These are phyloP conservation scores for Ganoderma lucidum DNA, from an alignment of 1,284 basidiomycete species.

Conservation along the genomic window DNA sequence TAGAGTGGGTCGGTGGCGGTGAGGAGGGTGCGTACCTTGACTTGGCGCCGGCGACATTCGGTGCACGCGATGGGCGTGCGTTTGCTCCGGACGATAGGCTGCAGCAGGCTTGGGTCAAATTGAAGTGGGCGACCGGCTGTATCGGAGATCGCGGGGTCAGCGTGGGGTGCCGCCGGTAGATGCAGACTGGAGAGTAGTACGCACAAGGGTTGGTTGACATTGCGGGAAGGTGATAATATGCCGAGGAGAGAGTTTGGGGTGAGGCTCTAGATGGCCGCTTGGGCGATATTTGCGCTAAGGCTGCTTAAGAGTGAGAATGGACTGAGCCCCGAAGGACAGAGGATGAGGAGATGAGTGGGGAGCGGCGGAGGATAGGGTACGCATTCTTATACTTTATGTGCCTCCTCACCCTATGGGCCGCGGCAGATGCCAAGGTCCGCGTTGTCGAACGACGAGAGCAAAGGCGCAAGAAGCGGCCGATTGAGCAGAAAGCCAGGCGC, in stretches of 20 bases:
- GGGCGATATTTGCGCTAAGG: background rate
- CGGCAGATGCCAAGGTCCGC: constrained; percentile 9
- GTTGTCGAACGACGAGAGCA: constrained; percentile 16
- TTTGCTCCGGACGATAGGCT: constrained; percentile 44
- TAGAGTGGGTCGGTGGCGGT: constrained; percentile 21
- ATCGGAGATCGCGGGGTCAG: background rate
- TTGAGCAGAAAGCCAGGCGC: constrained; percentile 12
- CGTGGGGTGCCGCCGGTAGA: background rate
- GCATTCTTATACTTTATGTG: constrained; percentile 25
- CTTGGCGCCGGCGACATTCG: constrained; percentile 59
- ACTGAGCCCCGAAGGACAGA: constrained; percentile 9
- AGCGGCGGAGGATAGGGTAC: constrained; percentile 5
- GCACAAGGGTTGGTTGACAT: constrained; percentile 24
- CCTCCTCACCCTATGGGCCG: background rate
- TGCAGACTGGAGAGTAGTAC: background rate
- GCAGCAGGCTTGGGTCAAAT: constrained; percentile 35
- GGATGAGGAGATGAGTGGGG: constrained; percentile 22
- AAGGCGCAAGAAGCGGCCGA: constrained; percentile 18
- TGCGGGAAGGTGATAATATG: background rate
- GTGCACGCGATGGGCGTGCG: constrained; percentile 60
- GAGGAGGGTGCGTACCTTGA: constrained; percentile 49
- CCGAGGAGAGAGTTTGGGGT: background rate
- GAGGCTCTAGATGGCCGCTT: background rate
- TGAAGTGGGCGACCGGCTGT: constrained; percentile 12
- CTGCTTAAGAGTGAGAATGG: background rate